Evolutionary conservation across 176 grass and related monocot genomes (phyloP), one percentile per base, ranked within the genome.

Genomic region (Chrysopogon serrulatus): DNA sequence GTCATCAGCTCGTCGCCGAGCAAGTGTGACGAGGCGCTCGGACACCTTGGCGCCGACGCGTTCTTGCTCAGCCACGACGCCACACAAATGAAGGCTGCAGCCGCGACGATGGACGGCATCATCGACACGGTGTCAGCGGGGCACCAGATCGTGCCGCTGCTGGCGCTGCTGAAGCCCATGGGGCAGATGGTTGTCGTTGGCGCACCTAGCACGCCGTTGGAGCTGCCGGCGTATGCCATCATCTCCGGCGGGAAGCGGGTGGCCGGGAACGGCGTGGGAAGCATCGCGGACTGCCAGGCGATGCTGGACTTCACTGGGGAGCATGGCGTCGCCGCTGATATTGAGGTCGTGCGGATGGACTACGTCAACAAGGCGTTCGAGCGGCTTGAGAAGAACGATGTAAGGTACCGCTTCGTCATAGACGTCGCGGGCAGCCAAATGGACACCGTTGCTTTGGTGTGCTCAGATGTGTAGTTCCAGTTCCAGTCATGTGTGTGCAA

Each of bases 341-440:
- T 85, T 8, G 91, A 93, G 87, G 73, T 93, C 34, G 57, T 93
- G 13, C 45, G n/a, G 67, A 93, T 94, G 83, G 89, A 86, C 64
- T 77, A 80, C 51, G 88, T 91, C 28, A 94, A 94, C 54, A 77
- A 68, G 0, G 82, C 88, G 2, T 17, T 93, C 15, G 64, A 87
- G 63, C 69, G 87, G 71, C 88, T 90, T 14, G 87, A 82, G 69
- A 85, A 9, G 66, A 89, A 89, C 54, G 91, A 93, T 42, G 91
- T 93, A 13, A 82, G 88, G 68, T 93, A 93, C 63, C 88, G 88
- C 51, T 93, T 94, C 54, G 85, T 86, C 43, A 28, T 91, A 32
- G 85, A 94, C 40, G 72, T 94, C 63, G 82, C 70, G 51, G 77
- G 82, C 71, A 85, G 82, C 77, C 11, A 77, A 1, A n/a, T 48